These are phyloP conservation scores for Penicillium longicatenatum DNA, from an alignment of 495 filamentous ascomycete species.

Conservation along the genomic window DNA sequence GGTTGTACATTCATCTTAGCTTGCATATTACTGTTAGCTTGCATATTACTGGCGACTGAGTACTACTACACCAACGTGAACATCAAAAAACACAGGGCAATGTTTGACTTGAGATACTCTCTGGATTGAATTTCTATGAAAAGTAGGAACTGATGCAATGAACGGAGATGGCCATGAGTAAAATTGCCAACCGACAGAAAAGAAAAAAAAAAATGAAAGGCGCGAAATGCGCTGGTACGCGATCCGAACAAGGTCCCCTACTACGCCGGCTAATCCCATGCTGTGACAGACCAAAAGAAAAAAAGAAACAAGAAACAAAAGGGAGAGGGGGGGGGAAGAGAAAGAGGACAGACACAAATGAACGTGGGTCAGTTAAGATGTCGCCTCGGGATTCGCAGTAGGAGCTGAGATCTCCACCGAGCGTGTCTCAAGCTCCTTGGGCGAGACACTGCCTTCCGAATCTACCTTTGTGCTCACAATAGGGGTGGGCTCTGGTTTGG, in stretches of 20 bases:
- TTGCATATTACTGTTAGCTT: no score
- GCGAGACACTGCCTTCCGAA: slow-evolving; percentile 19
- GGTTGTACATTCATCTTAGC: no score
- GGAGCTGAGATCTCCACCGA: slow-evolving; percentile 40
- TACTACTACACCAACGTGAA: no score
- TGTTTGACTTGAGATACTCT: background rate
- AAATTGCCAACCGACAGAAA: slow-evolving; percentile 10
- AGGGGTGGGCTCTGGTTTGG: slow-evolving; percentile 10
- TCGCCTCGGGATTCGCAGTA: slow-evolving; percentile 28
- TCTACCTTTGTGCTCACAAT: slow-evolving; percentile 14
- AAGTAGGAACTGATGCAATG: background rate
- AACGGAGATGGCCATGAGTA: slow-evolving; percentile 15
- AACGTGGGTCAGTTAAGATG: slow-evolving; percentile 24
- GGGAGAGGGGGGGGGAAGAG: background rate
- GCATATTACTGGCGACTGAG: no score
- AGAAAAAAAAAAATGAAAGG: background rate
- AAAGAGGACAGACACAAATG: slow-evolving; percentile 5
- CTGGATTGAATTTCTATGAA: slow-evolving; percentile 9
- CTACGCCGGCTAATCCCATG: slow-evolving; percentile 32
- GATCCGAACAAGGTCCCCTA: slow-evolving; percentile 4
- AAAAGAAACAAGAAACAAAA: slow-evolving; percentile 9
- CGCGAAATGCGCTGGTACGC: background rate
- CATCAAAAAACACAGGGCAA: no score
- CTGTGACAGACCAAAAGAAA: slow-evolving; percentile 6
- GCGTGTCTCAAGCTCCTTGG: slow-evolving; percentile 43